A percentile compares a stretch with the other conserved stretches of the same genome.
Conservation (phyloP, 352 stramenopile species). For the Globisporangium spiculum region DNA sequence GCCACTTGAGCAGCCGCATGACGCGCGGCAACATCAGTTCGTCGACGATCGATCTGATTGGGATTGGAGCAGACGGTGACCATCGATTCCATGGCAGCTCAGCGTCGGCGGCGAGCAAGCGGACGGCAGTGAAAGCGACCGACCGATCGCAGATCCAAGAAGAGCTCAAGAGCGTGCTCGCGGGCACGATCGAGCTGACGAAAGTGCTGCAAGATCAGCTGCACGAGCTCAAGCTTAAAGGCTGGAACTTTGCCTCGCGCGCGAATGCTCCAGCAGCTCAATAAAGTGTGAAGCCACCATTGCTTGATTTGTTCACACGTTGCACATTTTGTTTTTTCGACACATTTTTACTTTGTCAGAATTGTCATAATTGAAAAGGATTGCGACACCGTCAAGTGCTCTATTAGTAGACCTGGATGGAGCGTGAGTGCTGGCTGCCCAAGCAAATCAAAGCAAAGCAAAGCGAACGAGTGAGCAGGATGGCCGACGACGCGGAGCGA, state of each 20-base stretch:
- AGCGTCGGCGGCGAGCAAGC: slow-evolving; percentile 14
- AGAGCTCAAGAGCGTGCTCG: slow-evolving; percentile 62
- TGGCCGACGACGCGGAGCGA: slow-evolving; percentile 45
- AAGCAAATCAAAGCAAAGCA: background rate
- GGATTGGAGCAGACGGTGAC: slow-evolving; percentile 1
- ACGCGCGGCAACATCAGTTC: background rate
- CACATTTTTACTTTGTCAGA: background rate
- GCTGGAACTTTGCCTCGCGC: slow-evolving; percentile 60
- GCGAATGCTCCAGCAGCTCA: slow-evolving; percentile 9
- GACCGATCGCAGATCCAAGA: slow-evolving; percentile 66
- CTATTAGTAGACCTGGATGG: background rate
- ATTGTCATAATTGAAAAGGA: background rate
- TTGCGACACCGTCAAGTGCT: background rate
- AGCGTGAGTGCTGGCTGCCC: background rate
- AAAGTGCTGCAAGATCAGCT: slow-evolving; percentile 75
- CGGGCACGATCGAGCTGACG: slow-evolving; percentile 62
- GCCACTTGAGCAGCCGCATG: background rate
- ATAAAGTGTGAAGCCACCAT: background rate
- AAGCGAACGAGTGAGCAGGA: slow-evolving; percentile 1
- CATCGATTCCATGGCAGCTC: slow-evolving; percentile 4
- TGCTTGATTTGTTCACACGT: background rate
- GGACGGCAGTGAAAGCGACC: slow-evolving; percentile 26
- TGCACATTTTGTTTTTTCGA: background rate
- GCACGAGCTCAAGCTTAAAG: slow-evolving; percentile 77
- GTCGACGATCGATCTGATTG: background rate